Base-by-base conservation (phyloP, 257 asterid genomes). In the Nicotiana paniculata region DNA sequence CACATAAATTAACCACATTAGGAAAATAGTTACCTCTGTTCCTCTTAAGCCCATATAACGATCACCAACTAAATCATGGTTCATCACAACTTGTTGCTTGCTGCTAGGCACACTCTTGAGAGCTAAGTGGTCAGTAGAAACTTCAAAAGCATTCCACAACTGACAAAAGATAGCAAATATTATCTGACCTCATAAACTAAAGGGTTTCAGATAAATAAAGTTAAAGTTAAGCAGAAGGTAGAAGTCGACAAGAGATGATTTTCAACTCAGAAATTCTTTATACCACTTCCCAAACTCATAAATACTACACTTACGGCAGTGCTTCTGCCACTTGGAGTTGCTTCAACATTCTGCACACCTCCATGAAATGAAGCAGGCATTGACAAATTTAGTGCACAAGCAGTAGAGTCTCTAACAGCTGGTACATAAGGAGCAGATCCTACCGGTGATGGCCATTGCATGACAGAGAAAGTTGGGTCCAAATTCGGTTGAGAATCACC, bases 81-180 rank as follows among this genome's bases (percentile, higher is more conserved):
- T 88, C 66, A 68, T 67, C 37, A 83, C 84, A 51, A 81, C 89
- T 57, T 84, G 84, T 70, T 85, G 84, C 62, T 57, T 81, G 77
- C 80, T 87, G 80, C 85, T 83, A 24, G 48, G 78, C 84, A 84
- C 83, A 48, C 81, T 77, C 57, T 81, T 85, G 76, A 77, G 43
- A 16, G 87, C 81, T 64, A 83, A 88, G 61, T 77, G 86, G 65
- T 82, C 89, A 58, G 65, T 81, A 77, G 88, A 85, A 74, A 87
- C 89, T 65, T 88, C 92, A 81, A 92, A 93, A 58, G 92, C 90
- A 85, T 85, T 89, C 98, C 99, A 92, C 53, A 85, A 69, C 99
- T 93, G 93, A 87, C 66, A 86, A 69, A 85, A 51, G 77, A 35
- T 0, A 82, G 28, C 48, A 77, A 66, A 35, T 39, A 18, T 62